Base-by-base conservation (phyloP, 1,284 basidiomycete species). In the Ustilago bromivora region DNA sequence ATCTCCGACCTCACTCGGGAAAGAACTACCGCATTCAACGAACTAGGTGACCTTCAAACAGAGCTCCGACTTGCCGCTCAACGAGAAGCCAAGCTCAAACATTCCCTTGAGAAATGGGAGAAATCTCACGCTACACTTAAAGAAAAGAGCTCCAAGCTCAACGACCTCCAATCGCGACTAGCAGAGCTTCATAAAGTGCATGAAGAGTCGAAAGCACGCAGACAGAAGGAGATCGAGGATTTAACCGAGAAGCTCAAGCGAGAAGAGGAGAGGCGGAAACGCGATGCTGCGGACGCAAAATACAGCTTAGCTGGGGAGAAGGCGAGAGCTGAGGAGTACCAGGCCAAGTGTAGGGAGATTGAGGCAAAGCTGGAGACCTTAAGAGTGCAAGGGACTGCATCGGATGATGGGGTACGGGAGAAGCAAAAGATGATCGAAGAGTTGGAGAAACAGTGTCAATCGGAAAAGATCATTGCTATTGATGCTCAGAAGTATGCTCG, bases 81-180 rank as follows among this genome's bases (percentile, higher is more conserved):
- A 53, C 61, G 76, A 9, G 76, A 78, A 59, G 68, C 71, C 49
- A 78, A 78, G 55, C 71, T 78, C 46, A 71, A 66, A 56, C 59
- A 67, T 36, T 59, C 31, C 31, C 35, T 78, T 17, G 76, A 78
- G 2, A 78, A 71, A 41, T 66, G 65, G 60, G 76, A 78, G 60
- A 78, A 69, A 59, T 66, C 65, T 17, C 64, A 74, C 19, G 57
- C 71, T 40, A 46, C 61, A n/a, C 65, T 74, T 31, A 78, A 71
- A 31, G 71, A 78, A 32, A 78, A 75, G 60, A 71, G 61, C 62
- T 61, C 31, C 63, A 71, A 71, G 40, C 57, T 74, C 0, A 51
- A 40, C 2, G 68, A 65, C 11, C 59, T 78, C 2, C 71, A 78
- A 35, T 53, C 58, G 2, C 32, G 71, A 31, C 65, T 78, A 1